Conservation (phyloP, 192 early-diverging fungal species). For the Dimargaris xerosporica region DNA sequence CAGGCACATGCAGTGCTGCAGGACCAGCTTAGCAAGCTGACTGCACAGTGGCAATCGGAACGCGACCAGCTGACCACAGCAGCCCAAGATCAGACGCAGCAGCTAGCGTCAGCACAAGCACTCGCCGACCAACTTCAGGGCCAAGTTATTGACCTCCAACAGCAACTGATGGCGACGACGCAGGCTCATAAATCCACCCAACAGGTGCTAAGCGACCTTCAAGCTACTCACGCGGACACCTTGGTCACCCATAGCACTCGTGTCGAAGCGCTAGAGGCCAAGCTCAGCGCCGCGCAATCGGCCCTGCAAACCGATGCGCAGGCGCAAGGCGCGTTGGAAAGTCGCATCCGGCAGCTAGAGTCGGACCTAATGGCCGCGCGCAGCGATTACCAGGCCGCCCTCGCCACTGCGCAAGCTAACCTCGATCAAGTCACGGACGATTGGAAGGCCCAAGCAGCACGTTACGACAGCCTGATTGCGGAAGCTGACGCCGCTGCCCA, state of each 20-base stretch:
- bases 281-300: not conserved
- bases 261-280: not conserved
- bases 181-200: not conserved
- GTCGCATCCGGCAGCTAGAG: no score
- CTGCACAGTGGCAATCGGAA: no score
- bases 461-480: not conserved
- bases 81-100: no score
- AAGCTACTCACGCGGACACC: not conserved
- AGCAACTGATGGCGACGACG: not conserved
- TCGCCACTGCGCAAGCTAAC: not conserved
- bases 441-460: not conserved
- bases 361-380: constrained; percentile 5
- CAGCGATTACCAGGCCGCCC: not conserved
- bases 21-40: no score
- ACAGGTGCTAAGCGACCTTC: constrained; percentile 8
- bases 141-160: not conserved
- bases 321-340: no score
- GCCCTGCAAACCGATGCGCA: not conserved
- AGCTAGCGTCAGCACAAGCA: constrained; percentile 7
- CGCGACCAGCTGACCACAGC: no score
- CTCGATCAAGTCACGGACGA: not conserved
- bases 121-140: constrained; percentile 3
- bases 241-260: not conserved
- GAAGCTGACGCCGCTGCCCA: not conserved
- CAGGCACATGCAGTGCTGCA: no score